Evolutionary conservation across 2,329 filamentous ascomycete species (phyloP).

Genomic region (Diaporthe helianthi): DNA sequence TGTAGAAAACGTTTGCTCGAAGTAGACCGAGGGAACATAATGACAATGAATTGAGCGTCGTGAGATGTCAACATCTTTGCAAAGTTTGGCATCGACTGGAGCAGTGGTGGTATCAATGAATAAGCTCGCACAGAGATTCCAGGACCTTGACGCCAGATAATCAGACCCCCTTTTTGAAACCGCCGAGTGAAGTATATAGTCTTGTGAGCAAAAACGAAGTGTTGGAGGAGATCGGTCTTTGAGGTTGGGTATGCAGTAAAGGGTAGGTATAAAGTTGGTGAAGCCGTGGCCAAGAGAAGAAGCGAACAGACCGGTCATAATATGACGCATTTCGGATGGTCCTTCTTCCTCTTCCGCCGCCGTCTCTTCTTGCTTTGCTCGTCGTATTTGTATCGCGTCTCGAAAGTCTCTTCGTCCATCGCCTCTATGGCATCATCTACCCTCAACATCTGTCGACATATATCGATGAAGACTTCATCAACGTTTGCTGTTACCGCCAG

Average conservation of each 20-base stretch:
- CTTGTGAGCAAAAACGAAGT: constrained; percentile 1
- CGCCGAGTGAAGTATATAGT: constrained; percentile 16
- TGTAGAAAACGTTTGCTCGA: not conserved
- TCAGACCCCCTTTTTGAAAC: not conserved
- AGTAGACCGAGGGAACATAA: constrained; percentile 1
- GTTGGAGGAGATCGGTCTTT: not conserved
- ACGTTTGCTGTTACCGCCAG: constrained; percentile 70
- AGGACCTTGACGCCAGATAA: constrained; percentile 15
- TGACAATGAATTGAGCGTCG: constrained; percentile 7
- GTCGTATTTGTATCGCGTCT: constrained; percentile 30
- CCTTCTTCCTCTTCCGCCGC: constrained; percentile 31
- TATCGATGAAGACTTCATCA: constrained; percentile 86
- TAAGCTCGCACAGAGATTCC: constrained; percentile 5
- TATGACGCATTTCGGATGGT: constrained; percentile 34
- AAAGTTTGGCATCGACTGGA: constrained; percentile 17
- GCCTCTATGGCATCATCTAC: constrained; percentile 62
- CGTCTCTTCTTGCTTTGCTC: constrained; percentile 29
- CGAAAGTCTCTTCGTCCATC: constrained; percentile 30
- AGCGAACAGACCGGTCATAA: constrained; percentile 20
- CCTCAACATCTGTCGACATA: constrained; percentile 82
- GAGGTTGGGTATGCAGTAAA: not conserved
- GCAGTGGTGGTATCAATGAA: constrained; percentile 11
- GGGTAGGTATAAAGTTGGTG: not conserved
- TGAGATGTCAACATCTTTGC: constrained; percentile 20
- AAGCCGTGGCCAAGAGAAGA: not conserved